A percentile compares a stretch with the other conserved stretches of the same genome.
Conservation (phyloP, 1,284 basidiomycete genomes). For the Ganoderma leucocontextum region DNA sequence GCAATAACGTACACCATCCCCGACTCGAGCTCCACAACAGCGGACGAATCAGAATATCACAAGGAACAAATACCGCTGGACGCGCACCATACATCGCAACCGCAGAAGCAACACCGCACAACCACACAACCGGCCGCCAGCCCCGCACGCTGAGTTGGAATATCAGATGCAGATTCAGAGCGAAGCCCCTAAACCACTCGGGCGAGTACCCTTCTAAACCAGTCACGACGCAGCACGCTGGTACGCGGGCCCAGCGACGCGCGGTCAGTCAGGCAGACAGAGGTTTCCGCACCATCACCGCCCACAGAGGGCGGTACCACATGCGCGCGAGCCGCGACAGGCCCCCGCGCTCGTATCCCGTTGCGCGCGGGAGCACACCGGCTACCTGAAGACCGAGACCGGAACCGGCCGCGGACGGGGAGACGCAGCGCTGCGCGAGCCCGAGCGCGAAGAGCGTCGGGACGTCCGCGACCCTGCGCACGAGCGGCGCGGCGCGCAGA, state of each 20-base stretch:
- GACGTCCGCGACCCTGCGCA: slow-evolving; percentile 18
- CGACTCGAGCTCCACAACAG: neutral
- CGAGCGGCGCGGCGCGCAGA: slow-evolving; percentile 13
- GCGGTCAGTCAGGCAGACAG: neutral
- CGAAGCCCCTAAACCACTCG: neutral
- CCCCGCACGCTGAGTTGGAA: neutral
- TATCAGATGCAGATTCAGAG: neutral
- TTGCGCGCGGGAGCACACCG: too few species aligned
- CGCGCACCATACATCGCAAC: neutral
- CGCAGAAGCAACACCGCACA: neutral
- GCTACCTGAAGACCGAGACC: too few species aligned
- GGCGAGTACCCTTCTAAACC: too few species aligned
- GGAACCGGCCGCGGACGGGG: too few species aligned
- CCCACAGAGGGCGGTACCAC: slow-evolving; percentile 11
- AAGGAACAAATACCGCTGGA: neutral
- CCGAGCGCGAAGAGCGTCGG: slow-evolving; percentile 21
- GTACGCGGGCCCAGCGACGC: too few species aligned
- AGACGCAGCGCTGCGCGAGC: slow-evolving; percentile 10
- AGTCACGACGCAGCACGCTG: too few species aligned
- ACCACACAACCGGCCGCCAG: neutral
- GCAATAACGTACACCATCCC: neutral
- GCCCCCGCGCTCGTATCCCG: neutral
- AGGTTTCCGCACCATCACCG: slow-evolving; percentile 13
- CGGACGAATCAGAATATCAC: neutral
- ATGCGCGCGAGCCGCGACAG: slow-evolving; percentile 4